Base-by-base conservation (phyloP, 2,329 filamentous ascomycete genomes). In the Pseudohalonectria lignicola region DNA sequence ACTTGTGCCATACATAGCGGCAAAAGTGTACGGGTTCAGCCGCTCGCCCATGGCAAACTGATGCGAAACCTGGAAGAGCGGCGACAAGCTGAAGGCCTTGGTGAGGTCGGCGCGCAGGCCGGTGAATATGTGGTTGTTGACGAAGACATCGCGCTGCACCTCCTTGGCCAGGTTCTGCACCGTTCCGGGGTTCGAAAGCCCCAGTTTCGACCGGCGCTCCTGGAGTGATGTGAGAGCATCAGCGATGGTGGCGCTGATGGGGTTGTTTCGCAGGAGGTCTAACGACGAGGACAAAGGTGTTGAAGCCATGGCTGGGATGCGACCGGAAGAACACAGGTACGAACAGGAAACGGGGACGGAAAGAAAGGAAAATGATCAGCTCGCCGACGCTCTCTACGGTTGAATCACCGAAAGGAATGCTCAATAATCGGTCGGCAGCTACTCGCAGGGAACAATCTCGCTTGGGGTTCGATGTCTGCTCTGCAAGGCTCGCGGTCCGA, bases 31-130 rank as follows among this genome's bases (percentile, higher is more conserved):
- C 28, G 92, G 92, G 59, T 88, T 88, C 60, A 94, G 71, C 49
- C 83, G 79, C 64, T 94, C 86, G 51, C 92, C 90, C 76, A 95
- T 86, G 40, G 90, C 82, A 61, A 98, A 92, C 52, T 92, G 86
- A 67, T 98, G 92, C 48, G 90, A 95, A 51, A 95, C 84, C 66
- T 96, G 90, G 73, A 98, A 98, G 49, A 96, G 69, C 41, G 92
- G 92, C 41, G 80, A 77, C 60, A 94, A 77, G 73, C 87, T 92
- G 67, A 96, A 94, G 57, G 86, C 80, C 73, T 95, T 96, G 59
- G 87, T 95, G 59, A 96, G 71, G 63, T 98, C 92, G 60, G 90
- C 93, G 58, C 90, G 85, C 61, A 98, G 75, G 54, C 92, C 92
- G 32, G 86, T 84, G 71, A 98, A 96, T 79, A 92, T 93, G 62